These are phyloP conservation scores for Aspergillus ellipticus DNA, from an alignment of 495 filamentous ascomycete genomes.

Conservation along the genomic window DNA sequence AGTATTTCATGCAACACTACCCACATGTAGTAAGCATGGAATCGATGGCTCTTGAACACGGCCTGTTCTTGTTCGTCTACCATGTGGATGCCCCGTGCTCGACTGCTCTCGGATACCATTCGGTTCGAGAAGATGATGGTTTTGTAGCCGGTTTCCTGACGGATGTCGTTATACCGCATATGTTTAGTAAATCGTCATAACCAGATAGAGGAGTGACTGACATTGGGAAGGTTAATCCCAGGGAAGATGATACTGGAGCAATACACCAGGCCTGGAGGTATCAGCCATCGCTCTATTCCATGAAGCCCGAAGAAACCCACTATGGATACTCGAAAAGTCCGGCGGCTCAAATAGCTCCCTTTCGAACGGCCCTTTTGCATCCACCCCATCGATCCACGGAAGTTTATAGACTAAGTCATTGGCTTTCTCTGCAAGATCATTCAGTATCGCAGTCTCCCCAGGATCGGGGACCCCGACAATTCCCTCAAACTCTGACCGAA, in stretches of 20 bases:
- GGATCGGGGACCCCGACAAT: slow-evolving; percentile 41
- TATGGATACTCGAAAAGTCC: slow-evolving; percentile 40
- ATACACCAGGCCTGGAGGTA: slow-evolving; percentile 33
- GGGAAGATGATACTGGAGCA: slow-evolving; percentile 43
- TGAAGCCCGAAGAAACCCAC: slow-evolving; percentile 13
- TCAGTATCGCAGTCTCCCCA: slow-evolving; percentile 31
- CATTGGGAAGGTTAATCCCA: slow-evolving; percentile 38
- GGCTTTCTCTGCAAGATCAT: slow-evolving; percentile 29
- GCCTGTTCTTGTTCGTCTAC: slow-evolving; percentile 32
- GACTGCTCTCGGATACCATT: slow-evolving; percentile 35
- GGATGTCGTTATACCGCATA: slow-evolving; percentile 45
- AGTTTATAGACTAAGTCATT: slow-evolving; percentile 31
- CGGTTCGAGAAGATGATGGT: slow-evolving; percentile 48
- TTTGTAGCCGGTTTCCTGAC: slow-evolving; percentile 43
- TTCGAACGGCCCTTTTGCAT: slow-evolving; percentile 43
- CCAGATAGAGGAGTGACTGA: slow-evolving; percentile 14
- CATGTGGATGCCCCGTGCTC: slow-evolving; percentile 30
- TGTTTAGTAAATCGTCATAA: neutral
- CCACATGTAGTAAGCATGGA: slow-evolving; percentile 36
- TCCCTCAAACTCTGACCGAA: slow-evolving; percentile 45
- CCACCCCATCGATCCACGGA: slow-evolving; percentile 32
- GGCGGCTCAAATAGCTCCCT: slow-evolving; percentile 37
- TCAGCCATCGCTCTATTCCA: neutral
- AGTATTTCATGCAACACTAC: slow-evolving; percentile 45
- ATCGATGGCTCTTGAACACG: slow-evolving; percentile 34